Percentiles rank a stretch among this genome's conserved stretches.
These are phyloP conservation scores for Yarrowia divulgata DNA, from an alignment of 805 yeast species.

Conservation along the genomic window DNA sequence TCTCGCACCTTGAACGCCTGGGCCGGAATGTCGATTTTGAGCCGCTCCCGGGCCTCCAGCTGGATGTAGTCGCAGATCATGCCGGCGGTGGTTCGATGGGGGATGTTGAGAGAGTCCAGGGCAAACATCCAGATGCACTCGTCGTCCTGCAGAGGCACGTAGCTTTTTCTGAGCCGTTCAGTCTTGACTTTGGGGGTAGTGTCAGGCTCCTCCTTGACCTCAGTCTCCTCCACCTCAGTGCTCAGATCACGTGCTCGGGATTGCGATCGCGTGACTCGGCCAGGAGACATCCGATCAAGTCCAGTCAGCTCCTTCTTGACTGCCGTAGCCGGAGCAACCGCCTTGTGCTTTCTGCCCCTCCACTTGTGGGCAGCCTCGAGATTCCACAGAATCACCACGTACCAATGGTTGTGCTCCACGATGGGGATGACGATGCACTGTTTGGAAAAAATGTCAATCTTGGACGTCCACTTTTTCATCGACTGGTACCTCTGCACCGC, in stretches of 20 bases:
- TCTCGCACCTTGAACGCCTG: conserved; percentile 57
- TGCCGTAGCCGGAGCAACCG: background rate
- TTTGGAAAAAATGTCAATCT: conserved; percentile 65
- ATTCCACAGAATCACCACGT: conserved; percentile 73
- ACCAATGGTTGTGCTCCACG: conserved; percentile 87
- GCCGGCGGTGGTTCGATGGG: conserved; percentile 38
- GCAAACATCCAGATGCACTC: conserved; percentile 53
- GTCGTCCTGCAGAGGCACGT: conserved; percentile 8
- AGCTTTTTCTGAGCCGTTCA: background rate
- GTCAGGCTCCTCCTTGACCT: background rate
- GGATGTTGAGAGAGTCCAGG: conserved; percentile 72
- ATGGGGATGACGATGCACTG: conserved; percentile 78
- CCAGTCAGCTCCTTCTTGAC: conserved; percentile 9
- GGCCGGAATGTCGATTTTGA: conserved; percentile 56
- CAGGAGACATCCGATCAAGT: background rate
- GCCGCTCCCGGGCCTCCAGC: conserved; percentile 65
- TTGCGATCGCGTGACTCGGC: background rate
- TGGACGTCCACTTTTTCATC: conserved; percentile 74
- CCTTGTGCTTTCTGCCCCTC: conserved; percentile 1
- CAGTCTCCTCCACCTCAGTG: background rate
- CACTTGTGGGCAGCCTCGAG: conserved; percentile 46
- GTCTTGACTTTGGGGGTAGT: too few relatives aligned
- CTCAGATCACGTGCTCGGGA: background rate
- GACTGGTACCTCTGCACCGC: conserved; percentile 49
- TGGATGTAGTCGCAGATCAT: conserved; percentile 47